These are phyloP conservation scores for Pestalotiopsis sp. DNA, from an alignment of 2,329 filamentous ascomycete genomes.

Conservation along the genomic window DNA sequence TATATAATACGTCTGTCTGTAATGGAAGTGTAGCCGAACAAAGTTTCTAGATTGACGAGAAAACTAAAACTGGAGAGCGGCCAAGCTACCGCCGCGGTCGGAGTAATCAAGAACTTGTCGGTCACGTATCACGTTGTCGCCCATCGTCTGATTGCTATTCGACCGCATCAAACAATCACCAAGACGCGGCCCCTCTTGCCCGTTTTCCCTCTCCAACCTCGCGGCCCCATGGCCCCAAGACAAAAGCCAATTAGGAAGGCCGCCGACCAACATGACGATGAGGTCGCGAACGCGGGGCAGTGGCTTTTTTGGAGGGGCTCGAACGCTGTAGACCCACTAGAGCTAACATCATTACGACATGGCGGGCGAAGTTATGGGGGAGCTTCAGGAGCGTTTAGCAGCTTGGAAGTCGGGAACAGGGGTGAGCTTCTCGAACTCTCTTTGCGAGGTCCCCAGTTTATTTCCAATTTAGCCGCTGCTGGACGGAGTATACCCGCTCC, in stretches of 20 bases:
- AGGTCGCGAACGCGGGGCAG: constrained; percentile 10
- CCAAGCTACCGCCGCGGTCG: constrained; percentile 8
- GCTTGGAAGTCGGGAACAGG: neutral
- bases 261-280: constrained; percentile 8
- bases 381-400: neutral
- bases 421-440: constrained; percentile 6
- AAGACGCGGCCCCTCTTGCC: neutral
- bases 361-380: neutral
- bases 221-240: neutral
- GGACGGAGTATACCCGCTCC: constrained; percentile 9
- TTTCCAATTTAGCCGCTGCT: constrained; percentile 5
- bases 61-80: neutral
- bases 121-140: neutral
- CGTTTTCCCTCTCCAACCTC: neutral
- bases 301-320: neutral
- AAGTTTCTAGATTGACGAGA: neutral
- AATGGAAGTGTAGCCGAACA: neutral
- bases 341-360: constrained; percentile 14
- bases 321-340: constrained; percentile 6
- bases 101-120: neutral
- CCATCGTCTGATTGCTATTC: neutral
- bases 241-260: constrained; percentile 10
- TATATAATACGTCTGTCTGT: neutral
- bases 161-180: neutral
- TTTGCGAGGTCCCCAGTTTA: neutral